Evolutionary conservation across 441 rosid genomes (phyloP).

Genomic region (Populus hybrid): DNA sequence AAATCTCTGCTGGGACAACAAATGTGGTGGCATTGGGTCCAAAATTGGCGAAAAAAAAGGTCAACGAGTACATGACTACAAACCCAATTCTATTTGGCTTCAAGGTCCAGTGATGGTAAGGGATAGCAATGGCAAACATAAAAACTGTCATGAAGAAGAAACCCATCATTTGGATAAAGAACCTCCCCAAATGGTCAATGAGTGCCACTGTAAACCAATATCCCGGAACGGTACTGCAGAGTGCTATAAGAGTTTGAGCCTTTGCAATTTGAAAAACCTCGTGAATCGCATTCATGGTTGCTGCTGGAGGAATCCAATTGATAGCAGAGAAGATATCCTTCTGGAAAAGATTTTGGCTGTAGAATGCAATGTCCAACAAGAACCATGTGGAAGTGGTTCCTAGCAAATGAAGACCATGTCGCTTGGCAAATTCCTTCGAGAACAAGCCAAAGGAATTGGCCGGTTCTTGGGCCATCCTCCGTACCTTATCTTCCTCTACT

Average conservation of each 20-base stretch:
- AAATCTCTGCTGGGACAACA: too few species aligned
- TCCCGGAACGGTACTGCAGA: slow-evolving; percentile 76
- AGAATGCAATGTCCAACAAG: slow-evolving; percentile 72
- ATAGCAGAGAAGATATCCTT: slow-evolving; percentile 72
- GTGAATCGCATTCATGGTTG: slow-evolving; percentile 58
- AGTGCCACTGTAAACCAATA: slow-evolving; percentile 73
- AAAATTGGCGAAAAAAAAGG: too few species aligned
- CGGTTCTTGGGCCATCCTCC: slow-evolving; percentile 11
- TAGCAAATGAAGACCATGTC: slow-evolving; percentile 64
- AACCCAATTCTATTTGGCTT: slow-evolving; percentile 39
- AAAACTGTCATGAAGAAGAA: slow-evolving; percentile 89
- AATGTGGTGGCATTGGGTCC: too few species aligned
- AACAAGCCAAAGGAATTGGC: slow-evolving; percentile 46
- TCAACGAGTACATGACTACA: too few species aligned
- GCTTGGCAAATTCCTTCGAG: slow-evolving; percentile 42
- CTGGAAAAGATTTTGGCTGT: slow-evolving; percentile 74
- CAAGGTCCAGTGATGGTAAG: slow-evolving; percentile 70
- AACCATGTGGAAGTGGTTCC: slow-evolving; percentile 83
- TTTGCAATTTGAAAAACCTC: slow-evolving; percentile 63
- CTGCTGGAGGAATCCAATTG: slow-evolving; percentile 65
- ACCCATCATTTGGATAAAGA: slow-evolving; percentile 72
- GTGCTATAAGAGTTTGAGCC: slow-evolving; percentile 78
- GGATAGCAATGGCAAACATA: slow-evolving; percentile 75
- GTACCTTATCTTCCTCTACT: slow-evolving; percentile 41
- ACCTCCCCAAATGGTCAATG: slow-evolving; percentile 64